phyloP scores from a whole-genome alignment of 164 flowering plant genomes.

The Nymphaea thermarum region DNA sequence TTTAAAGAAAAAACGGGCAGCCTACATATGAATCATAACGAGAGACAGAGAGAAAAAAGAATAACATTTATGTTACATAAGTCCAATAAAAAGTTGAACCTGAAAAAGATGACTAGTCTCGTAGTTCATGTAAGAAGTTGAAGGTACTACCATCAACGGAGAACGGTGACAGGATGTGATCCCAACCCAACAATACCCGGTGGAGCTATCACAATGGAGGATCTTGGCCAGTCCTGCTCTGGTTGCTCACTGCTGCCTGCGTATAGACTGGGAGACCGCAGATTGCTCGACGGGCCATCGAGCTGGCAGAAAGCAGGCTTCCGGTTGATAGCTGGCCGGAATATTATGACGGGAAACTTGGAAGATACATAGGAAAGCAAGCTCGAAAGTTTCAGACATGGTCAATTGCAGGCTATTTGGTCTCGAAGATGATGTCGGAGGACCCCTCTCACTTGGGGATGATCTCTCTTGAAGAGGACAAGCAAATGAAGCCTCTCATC shows the following conservation, averaged over 20 bases:
- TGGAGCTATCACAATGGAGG: slow-evolving; percentile 34
- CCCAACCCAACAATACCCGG: slow-evolving; percentile 30
- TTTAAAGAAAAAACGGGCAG: too few species aligned
- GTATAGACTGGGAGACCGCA: slow-evolving; percentile 27
- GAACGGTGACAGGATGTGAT: slow-evolving; percentile 25
- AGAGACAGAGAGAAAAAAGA: too few species aligned
- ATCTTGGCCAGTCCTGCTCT: slow-evolving; percentile 29
- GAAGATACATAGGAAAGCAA: slow-evolving; percentile 27
- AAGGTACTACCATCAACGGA: slow-evolving; percentile 16
- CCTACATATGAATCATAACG: too few species aligned
- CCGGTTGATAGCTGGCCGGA: slow-evolving; percentile 26
- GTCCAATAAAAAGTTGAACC: too few species aligned
- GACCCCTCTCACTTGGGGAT: slow-evolving; percentile 28
- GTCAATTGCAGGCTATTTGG: slow-evolving; percentile 29
- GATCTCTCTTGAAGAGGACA: slow-evolving; percentile 26
- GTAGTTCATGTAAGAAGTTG: too few species aligned
- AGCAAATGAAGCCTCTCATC: slow-evolving; percentile 21
- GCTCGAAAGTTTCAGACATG: slow-evolving; percentile 30
- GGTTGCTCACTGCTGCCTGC: slow-evolving; percentile 26
- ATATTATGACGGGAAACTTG: slow-evolving; percentile 25
- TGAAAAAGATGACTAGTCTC: too few species aligned
- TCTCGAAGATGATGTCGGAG: slow-evolving; percentile 31
- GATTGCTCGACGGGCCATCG: slow-evolving; percentile 22
- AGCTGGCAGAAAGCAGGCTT: slow-evolving; percentile 19
- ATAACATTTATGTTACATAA: too few species aligned